These are phyloP conservation scores for Globisporangium camurandrum DNA, from an alignment of 352 stramenopile genomes.

Conservation along the genomic window DNA sequence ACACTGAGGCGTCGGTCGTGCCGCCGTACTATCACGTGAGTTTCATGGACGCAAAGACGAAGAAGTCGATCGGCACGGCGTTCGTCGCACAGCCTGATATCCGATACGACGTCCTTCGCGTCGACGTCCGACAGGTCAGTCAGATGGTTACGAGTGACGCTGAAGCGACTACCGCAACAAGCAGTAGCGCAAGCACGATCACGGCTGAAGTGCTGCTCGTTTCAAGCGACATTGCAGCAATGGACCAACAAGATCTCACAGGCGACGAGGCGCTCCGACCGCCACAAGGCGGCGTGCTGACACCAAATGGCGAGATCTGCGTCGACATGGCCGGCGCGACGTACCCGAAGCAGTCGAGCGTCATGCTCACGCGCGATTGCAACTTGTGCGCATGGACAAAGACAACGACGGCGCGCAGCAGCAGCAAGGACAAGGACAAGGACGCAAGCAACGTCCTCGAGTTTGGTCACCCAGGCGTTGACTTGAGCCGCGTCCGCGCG, in stretches of 20 bases:
- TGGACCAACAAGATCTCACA: too few relatives aligned
- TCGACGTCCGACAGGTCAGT: slow-evolving; percentile 41
- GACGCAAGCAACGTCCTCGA: slow-evolving; percentile 4
- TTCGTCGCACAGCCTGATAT: slow-evolving; percentile 27
- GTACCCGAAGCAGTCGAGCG: slow-evolving; percentile 24
- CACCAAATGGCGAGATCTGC: slow-evolving; percentile 33
- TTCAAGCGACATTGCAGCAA: slow-evolving; percentile 38
- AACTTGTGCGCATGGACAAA: slow-evolving; percentile 1
- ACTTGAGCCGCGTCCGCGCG: slow-evolving; percentile 34
- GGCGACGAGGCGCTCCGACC: slow-evolving; percentile 17
- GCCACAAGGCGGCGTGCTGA: slow-evolving; percentile 33
- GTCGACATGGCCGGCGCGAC: slow-evolving; percentile 17
- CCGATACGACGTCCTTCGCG: slow-evolving; percentile 20
- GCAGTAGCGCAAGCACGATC: slow-evolving; percentile 17
- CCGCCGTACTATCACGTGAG: slow-evolving; percentile 12
- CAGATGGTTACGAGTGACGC: slow-evolving; percentile 36
- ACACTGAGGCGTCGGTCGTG: slow-evolving; percentile 5
- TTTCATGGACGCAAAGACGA: slow-evolving; percentile 12
- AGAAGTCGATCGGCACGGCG: slow-evolving; percentile 11
- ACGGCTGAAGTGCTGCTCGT: slow-evolving; percentile 34
- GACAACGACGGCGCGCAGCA: background rate
- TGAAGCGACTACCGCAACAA: background rate
- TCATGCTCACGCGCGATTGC: slow-evolving; percentile 11
- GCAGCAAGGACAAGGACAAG: background rate
- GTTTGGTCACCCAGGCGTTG: slow-evolving; percentile 29